Base-by-base conservation (phyloP, 148 eudicot species). In the Dianthus caryophyllus region DNA sequence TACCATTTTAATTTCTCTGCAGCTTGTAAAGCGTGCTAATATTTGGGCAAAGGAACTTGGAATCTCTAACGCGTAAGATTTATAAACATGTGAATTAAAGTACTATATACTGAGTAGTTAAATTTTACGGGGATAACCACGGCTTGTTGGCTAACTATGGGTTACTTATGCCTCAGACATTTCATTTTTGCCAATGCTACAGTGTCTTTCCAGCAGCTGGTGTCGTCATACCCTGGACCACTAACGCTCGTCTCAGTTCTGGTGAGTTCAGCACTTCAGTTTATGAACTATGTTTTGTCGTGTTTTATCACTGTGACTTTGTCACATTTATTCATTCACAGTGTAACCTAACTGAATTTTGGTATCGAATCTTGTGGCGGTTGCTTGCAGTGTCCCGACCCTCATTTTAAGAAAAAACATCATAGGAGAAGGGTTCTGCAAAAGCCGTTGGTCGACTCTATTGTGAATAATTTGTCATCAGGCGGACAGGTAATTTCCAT, bases 381-480 rank as follows among this genome's bases (percentile, higher is more conserved):
- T 16, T 76, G 43, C 15, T 44, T 84, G 72, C 85, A 94, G 99
- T 94, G 97, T 68, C 97, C 99, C 46, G 99, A 94, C 77, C 99
- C 99, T 20, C 85, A 88, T 77, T 94, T 94, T 72, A 94, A 90
- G 88, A 86, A 81, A 74, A 94, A 64, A 75, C 80, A 94, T 75
- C 89, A 79, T 63, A 94, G 86, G 78, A 83, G 99, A 85, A 90
- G 99, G 78, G 89, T 94, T 50, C 74, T 94, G 73, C 96, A 90
- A 80, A 81, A 85, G 82, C 88, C 87, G 68, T 76, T 94, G 63
- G 97, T 86, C 29, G 88, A 94, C 56, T 78, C 93, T 31, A 83
- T 94, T 58, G 78, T 86, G 13, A 73, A 85, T 69, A 66, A 71
- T 69, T 59, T 94, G 39, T 53, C 67, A 53, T 75, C 84, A 7